These are phyloP conservation scores for Yamadazyma spencermartinsiae DNA, from an alignment of 1,139 yeast species.

Conservation along the genomic window DNA sequence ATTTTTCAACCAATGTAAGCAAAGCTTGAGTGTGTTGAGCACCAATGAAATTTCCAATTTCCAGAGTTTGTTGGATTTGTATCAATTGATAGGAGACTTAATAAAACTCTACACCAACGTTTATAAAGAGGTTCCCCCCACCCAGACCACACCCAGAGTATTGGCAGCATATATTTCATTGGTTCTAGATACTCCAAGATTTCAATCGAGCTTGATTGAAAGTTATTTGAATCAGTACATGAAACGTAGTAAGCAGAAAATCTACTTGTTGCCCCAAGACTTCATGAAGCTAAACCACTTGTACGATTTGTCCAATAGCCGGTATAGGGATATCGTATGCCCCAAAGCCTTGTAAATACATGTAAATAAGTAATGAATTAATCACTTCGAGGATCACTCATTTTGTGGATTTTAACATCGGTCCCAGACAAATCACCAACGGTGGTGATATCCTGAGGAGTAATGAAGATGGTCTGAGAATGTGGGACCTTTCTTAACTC, in stretches of 20 bases:
- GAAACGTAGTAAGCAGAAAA: neutral
- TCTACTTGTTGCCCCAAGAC: conserved; percentile 8
- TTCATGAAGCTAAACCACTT: conserved; percentile 8
- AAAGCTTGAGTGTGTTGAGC: conserved; percentile 1
- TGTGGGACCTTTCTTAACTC: conserved; percentile 62
- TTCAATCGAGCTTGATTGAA: conserved; percentile 8
- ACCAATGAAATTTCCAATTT: conserved; percentile 6
- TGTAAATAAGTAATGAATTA: neutral
- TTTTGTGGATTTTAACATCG: conserved; percentile 71
- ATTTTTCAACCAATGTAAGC: conserved; percentile 16
- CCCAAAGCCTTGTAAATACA: conserved; percentile 1
- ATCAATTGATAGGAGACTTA: conserved; percentile 8
- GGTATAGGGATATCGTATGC: conserved; percentile 4
- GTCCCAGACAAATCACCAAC: conserved; percentile 63
- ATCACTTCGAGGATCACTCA: conserved; percentile 53
- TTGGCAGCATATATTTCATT: conserved; percentile 10
- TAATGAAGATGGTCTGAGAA: conserved; percentile 87
- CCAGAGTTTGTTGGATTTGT: conserved; percentile 7
- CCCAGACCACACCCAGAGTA: conserved; percentile 7
- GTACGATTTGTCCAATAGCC: conserved; percentile 9
- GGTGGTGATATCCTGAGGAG: conserved; percentile 89
- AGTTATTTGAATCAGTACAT: conserved; percentile 6
- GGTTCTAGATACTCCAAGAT: conserved; percentile 11
- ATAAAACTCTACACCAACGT: conserved; percentile 13
- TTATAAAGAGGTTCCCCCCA: neutral